phyloP scores from a whole-genome alignment of 2,329 filamentous ascomycete genomes.

The Fusarium albosuccineum region DNA sequence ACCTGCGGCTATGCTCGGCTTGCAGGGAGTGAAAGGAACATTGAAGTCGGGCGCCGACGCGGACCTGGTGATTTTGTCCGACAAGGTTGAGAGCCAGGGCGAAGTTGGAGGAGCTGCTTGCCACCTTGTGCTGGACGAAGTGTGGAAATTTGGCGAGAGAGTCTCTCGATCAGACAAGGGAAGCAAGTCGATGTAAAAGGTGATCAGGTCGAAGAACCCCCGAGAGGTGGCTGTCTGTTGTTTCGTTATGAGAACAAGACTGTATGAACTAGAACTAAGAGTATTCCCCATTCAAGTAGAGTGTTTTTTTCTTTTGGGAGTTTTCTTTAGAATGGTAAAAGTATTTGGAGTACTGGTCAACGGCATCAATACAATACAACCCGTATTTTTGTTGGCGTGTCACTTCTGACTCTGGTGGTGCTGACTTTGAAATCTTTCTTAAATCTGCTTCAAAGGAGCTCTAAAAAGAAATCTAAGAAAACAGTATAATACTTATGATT shows the following conservation, averaged over 20 bases:
- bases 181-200: constrained; percentile 31
- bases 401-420: too few species aligned
- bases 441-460: too few species aligned
- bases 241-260: constrained; percentile 19
- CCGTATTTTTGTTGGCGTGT: too few species aligned
- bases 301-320: too few species aligned
- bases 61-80: constrained; percentile 76
- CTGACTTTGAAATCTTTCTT: too few species aligned
- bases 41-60: constrained; percentile 74
- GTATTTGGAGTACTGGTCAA: constrained; percentile 1
- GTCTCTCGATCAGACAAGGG: constrained; percentile 52
- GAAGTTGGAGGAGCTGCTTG: constrained; percentile 55
- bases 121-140: constrained; percentile 76
- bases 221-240: constrained; percentile 10
- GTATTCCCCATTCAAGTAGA: constrained; percentile 6
- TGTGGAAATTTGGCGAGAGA: constrained; percentile 81
- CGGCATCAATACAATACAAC: constrained; percentile 12
- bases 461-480: too few species aligned
- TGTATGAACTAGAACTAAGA: constrained; percentile 25
- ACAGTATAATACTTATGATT: too few species aligned
- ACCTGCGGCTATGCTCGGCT: constrained; percentile 80
- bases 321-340: background rate
- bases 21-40: constrained; percentile 75
- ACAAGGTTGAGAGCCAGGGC: constrained; percentile 53
- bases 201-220: background rate